Evolutionary conservation across 2,329 filamentous ascomycete species (phyloP).

Genomic region (Chaetomiaceae sp.): DNA sequence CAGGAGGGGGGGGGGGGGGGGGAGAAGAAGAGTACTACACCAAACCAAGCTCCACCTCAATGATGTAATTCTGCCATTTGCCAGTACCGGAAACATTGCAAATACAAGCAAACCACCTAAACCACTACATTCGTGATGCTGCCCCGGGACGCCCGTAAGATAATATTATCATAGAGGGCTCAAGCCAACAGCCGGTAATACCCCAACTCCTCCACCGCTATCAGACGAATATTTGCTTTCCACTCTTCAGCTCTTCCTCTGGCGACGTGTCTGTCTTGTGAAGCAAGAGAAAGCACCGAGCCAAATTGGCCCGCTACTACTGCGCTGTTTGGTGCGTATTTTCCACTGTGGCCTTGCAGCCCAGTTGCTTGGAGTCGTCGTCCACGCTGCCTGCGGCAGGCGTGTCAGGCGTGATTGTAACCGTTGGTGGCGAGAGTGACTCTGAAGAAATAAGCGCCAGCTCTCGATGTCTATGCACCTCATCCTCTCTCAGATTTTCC

Average conservation of each 20-base stretch:
- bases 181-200: no score
- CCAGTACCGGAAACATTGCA: no score
- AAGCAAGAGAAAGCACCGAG: not conserved
- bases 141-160: not conserved
- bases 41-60: not conserved
- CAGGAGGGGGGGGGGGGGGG: not conserved
- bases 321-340: constrained; percentile 34
- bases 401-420: constrained; percentile 49
- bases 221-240: not conserved
- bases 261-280: not conserved
- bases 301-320: constrained; percentile 23
- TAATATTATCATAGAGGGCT: no score
- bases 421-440: constrained; percentile 35
- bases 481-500: constrained; percentile 3
- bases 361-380: constrained; percentile 43
- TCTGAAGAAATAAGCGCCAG: no score
- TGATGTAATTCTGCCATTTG: not conserved
- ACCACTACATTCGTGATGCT: not conserved
- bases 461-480: constrained; percentile 18
- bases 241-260: not conserved
- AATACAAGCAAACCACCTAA: not conserved
- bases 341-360: constrained; percentile 36
- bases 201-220: not conserved
- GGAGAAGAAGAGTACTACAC: not conserved
- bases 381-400: constrained; percentile 36